Percentiles rank a stretch among this genome's conserved stretches.
phyloP scores from a whole-genome alignment of 257 asterid genomes.

The Ligustrum vulgare region DNA sequence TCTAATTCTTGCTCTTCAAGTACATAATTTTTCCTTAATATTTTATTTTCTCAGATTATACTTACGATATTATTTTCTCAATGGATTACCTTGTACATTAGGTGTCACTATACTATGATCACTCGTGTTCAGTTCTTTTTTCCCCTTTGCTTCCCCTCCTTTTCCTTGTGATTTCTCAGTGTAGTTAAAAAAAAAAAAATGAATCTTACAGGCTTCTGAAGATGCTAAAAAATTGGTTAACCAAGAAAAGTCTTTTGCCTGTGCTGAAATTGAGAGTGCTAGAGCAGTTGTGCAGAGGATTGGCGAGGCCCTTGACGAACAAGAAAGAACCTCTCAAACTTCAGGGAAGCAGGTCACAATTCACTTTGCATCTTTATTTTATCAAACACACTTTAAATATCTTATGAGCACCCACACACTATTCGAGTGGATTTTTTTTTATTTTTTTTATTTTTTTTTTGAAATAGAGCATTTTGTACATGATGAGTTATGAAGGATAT shows the following conservation, averaged over 20 bases:
- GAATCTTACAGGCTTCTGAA: slow-evolving; percentile 75
- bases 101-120: neutral
- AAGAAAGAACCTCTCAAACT: slow-evolving; percentile 64
- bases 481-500: neutral
- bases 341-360: slow-evolving; percentile 55
- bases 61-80: neutral
- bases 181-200: neutral
- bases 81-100: neutral
- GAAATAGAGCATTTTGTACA: neutral
- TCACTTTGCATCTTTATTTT: neutral
- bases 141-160: neutral
- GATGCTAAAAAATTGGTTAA: slow-evolving; percentile 93
- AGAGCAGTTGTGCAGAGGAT: slow-evolving; percentile 92
- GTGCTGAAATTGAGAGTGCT: slow-evolving; percentile 99
- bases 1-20: too few species aligned
- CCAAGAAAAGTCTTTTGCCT: slow-evolving; percentile 98
- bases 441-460: neutral
- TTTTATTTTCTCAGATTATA: neutral
- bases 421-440: neutral
- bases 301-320: slow-evolving; percentile 95
- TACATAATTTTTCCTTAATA: neutral
- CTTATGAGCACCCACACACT: neutral
- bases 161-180: neutral
- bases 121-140: neutral
- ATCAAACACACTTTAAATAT: neutral